Conservation (phyloP, 768 basidiomycete genomes). For the Leucosporidium yakuticum region DNA sequence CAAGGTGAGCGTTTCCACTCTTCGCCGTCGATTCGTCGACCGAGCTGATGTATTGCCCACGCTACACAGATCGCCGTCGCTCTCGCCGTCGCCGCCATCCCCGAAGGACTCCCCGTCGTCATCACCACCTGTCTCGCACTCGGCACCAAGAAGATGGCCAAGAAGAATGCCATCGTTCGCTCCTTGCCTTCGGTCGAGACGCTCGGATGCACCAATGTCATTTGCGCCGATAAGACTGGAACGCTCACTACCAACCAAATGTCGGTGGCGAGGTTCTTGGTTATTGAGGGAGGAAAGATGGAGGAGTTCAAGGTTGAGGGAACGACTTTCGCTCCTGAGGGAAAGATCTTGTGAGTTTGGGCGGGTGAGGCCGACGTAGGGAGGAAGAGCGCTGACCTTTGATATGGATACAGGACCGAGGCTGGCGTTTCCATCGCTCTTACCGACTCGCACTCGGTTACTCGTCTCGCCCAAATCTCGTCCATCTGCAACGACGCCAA, state of each 20-base stretch:
- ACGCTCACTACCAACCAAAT: slow-evolving; percentile 59
- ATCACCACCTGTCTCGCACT: slow-evolving; percentile 95
- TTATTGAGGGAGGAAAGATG: slow-evolving; percentile 56
- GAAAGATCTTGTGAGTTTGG: slow-evolving; percentile 53
- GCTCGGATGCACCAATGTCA: slow-evolving; percentile 94
- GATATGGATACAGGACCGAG: background rate
- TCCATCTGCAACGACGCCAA: slow-evolving; percentile 93
- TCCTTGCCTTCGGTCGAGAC: slow-evolving; percentile 97
- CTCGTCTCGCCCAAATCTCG: slow-evolving; percentile 71
- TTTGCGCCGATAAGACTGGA: slow-evolving; percentile 98
- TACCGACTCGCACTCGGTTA: slow-evolving; percentile 35
- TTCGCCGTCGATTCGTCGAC: background rate
- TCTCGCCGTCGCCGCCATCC: slow-evolving; percentile 96
- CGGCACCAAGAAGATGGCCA: slow-evolving; percentile 98
- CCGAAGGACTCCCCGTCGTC: slow-evolving; percentile 95
- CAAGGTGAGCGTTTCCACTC: slow-evolving; percentile 50
- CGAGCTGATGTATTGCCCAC: background rate
- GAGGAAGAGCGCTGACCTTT: background rate
- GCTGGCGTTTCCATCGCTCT: slow-evolving; percentile 40
- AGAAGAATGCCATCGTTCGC: slow-evolving; percentile 95
- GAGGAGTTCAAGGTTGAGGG: slow-evolving; percentile 79
- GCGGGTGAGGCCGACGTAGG: too few species aligned
- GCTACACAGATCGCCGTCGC: slow-evolving; percentile 72
- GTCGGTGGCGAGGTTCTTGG: slow-evolving; percentile 80
- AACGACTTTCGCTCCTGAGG: slow-evolving; percentile 81